phyloP scores from a whole-genome alignment of 495 filamentous ascomycete species.

The Usnea hakonensis region DNA sequence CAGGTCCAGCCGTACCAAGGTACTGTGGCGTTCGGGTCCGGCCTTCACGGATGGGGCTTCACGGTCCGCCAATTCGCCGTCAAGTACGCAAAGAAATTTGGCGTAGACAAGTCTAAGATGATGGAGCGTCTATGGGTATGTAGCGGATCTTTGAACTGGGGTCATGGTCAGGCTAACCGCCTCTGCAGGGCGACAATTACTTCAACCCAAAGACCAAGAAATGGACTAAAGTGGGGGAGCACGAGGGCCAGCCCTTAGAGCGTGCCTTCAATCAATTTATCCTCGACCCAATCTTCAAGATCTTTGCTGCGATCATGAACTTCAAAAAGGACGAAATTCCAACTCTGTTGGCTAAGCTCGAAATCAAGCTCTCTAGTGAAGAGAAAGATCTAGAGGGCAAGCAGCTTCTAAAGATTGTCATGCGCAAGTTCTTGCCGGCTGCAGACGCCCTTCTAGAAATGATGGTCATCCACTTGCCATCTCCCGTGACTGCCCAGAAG shows the following conservation, averaged over 20 bases:
- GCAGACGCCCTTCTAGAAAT: conserved; percentile 98
- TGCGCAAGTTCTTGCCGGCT: conserved; percentile 96
- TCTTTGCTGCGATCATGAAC: conserved; percentile 93
- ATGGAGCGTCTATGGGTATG: conserved; percentile 98
- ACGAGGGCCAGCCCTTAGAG: conserved; percentile 83
- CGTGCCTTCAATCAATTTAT: conserved; percentile 99
- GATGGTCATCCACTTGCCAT: conserved; percentile 99
- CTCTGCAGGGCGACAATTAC: conserved; percentile 82
- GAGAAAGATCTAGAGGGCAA: conserved; percentile 97
- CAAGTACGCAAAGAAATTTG: conserved; percentile 98
- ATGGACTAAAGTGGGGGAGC: conserved; percentile 78
- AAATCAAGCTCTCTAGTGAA: conserved; percentile 76
- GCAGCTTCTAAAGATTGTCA: conserved; percentile 90
- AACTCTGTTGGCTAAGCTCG: conserved; percentile 79
- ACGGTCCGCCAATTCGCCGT: conserved; percentile 96
- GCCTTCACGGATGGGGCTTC: conserved; percentile 99
- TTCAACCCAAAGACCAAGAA: conserved; percentile 99
- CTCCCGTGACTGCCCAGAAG: conserved; percentile 89
- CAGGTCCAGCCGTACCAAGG: conserved; percentile 96
- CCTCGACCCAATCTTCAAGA: conserved; percentile 97
- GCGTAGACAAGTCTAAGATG: conserved; percentile 99
- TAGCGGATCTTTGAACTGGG: conserved; percentile 1
- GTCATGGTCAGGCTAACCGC: conserved; percentile 20
- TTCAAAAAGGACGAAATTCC: conserved; percentile 93
- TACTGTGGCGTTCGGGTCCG: conserved; percentile 97